Evolutionary conservation across 2,329 filamentous ascomycete genomes (phyloP), one percentile per base, ranked within the genome.

Genomic region (Penicillium sp.): DNA sequence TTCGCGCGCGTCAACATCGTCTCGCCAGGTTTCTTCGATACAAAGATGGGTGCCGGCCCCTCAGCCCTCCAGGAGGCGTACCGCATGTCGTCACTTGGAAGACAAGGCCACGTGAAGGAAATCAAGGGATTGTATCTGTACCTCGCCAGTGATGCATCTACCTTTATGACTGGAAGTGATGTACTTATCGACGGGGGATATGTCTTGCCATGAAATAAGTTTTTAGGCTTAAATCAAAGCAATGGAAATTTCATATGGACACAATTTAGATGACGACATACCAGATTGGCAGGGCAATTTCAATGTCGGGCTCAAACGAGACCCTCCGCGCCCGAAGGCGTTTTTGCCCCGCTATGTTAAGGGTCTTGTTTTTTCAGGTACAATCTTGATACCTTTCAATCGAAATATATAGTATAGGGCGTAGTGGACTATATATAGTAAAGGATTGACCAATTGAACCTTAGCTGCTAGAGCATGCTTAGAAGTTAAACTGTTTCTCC

Each of bases 1-100:
- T 83, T 84, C 59, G 82, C 82, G 3, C 75, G 82, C 3, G 82
- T 84, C 28, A 85, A 84, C 61, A 75, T 80, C 42, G 78, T 84
- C 11, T 79, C 76, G 0, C 80, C 80, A 0, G 80, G 80, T 0
- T 84, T 81, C 67, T 81, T 84, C 61, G 76, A 82, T 51, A 84
- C 82, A 0, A 80, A 81, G 61, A 81, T 84, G 75, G 79, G 80
- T 0, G 80, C 80, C 0, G 69, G 75, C 16, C 73, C 75, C 0
- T 41, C 54, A 2, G 73, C 73, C 2, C 58, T 78, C 8, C 77
- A 82, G 17, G 80, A 83, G 64, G 68, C 68, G 2, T 70, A 69
- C 36, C 67, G 69, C 0, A 82, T 84, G 80, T 73, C 80, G 0
- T 73, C 75, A 1, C 62, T 82, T 16, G 80, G 70, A 22, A 58